Conservation (phyloP, 345 rosid genomes). For the Pseudoturritis turrita region DNA sequence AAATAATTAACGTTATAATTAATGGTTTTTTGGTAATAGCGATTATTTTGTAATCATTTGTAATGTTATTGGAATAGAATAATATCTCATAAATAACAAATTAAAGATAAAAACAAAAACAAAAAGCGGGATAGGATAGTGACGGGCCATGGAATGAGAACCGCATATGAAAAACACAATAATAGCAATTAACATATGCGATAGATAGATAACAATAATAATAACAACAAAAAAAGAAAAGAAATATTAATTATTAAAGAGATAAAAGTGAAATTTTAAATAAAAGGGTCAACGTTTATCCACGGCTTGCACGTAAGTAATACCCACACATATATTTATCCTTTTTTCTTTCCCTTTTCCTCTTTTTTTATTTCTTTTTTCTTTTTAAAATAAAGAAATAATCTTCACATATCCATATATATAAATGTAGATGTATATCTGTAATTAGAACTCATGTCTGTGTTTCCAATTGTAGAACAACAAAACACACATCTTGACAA, state of each 20-base stretch:
- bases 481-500: background rate
- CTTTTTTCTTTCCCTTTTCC: background rate
- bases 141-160: conserved; percentile 21
- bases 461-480: conserved; percentile 30
- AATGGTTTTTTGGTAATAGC: background rate
- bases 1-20: background rate
- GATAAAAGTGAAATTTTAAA: conserved; percentile 12
- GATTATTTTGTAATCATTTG: background rate
- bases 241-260: background rate
- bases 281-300: conserved; percentile 37
- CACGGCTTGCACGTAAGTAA: conserved; percentile 33
- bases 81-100: background rate
- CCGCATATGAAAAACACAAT: conserved; percentile 19
- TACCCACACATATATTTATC: conserved; percentile 30
- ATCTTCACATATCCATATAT: conserved; percentile 25
- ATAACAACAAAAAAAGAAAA: background rate
- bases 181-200: conserved; percentile 30
- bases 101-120: background rate
- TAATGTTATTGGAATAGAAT: background rate
- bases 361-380: background rate
- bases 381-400: background rate
- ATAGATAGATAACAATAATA: conserved; percentile 10
- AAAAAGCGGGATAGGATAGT: conserved; percentile 9
- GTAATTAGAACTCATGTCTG: conserved; percentile 20
- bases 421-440: conserved; percentile 9